These are phyloP conservation scores for Mycena galericulata DNA, from an alignment of 768 basidiomycete genomes.

Conservation along the genomic window DNA sequence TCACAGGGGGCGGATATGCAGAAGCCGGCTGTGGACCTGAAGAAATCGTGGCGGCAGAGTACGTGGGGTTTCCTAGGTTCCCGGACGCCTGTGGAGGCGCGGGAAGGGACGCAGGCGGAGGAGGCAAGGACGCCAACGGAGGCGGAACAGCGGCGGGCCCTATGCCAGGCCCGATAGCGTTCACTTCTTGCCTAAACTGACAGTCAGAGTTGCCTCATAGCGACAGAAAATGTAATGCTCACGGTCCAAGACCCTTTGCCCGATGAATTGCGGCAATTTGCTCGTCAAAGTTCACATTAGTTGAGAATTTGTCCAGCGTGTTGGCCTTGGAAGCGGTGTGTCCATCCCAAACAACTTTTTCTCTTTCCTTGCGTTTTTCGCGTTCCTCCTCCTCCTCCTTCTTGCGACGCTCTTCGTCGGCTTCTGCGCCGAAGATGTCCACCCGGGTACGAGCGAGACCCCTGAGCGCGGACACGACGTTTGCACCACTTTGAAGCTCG, in stretches of 20 bases:
- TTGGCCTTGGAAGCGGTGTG: constrained; percentile 94
- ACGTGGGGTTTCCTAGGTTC: constrained; percentile 56
- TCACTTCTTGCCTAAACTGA: constrained; percentile 70
- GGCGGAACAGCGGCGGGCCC: constrained; percentile 83
- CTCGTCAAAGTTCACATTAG: constrained; percentile 94
- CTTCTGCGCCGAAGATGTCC: constrained; percentile 96
- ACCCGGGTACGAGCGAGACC: constrained; percentile 95
- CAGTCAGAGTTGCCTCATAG: background rate
- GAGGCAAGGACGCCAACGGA: constrained; percentile 73
- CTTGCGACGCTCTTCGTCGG: constrained; percentile 90
- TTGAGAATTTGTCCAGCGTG: constrained; percentile 94
- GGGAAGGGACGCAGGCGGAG: constrained; percentile 79
- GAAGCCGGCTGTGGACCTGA: constrained; percentile 94
- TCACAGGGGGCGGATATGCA: constrained; percentile 76
- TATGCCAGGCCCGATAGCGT: constrained; percentile 89
- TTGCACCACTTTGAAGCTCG: constrained; percentile 89
- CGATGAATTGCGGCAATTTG: constrained; percentile 98
- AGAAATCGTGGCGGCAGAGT: constrained; percentile 87
- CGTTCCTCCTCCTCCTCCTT: constrained; percentile 89
- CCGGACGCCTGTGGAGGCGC: constrained; percentile 69
- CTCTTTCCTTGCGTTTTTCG: constrained; percentile 85
- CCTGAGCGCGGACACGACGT: constrained; percentile 93
- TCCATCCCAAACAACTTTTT: constrained; percentile 99
- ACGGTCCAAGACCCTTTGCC: constrained; percentile 91
- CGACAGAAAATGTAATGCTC: constrained; percentile 48